These are phyloP conservation scores for Crithidia sp. DNA, from an alignment of 208 protist species.

Conservation along the genomic window DNA sequence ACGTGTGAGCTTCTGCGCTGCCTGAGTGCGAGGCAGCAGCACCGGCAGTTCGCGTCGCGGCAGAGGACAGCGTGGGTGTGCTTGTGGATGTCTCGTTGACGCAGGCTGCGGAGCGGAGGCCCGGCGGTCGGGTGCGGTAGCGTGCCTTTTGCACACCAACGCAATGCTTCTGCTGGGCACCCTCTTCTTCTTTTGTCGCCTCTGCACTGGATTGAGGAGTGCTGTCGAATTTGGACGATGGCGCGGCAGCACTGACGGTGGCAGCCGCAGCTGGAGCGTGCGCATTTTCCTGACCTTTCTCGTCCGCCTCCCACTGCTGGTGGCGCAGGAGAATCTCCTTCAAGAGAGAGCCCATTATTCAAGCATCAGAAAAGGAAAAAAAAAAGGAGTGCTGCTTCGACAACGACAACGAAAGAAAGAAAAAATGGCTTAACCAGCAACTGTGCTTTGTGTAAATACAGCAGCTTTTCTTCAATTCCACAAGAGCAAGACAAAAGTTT, in stretches of 20 bases:
- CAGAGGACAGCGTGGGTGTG: background rate
- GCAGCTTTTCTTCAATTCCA: no score
- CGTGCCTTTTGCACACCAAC: background rate
- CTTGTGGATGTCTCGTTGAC: background rate
- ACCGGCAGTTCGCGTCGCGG: no score
- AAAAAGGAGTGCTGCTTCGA: background rate
- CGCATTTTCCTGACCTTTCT: no score
- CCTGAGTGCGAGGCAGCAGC: background rate
- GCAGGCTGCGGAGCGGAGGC: background rate
- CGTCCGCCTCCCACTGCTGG: constrained; percentile 20
- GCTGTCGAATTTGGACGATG: no score
- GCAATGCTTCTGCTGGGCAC: background rate
- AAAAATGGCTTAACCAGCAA: background rate
- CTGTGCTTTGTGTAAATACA: no score
- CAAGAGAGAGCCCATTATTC: constrained; percentile 5
- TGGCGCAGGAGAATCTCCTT: constrained; percentile 22
- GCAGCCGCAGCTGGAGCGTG: no score
- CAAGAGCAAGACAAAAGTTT: no score
- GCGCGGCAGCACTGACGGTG: no score
- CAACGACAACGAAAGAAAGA: background rate
- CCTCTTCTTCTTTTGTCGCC: background rate
- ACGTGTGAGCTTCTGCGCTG: background rate
- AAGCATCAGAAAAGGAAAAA: background rate
- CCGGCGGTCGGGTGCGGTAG: constrained; percentile 3
- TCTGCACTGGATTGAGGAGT: background rate